Evolutionary conservation across 305 asterid species (phyloP), one percentile per base, ranked within the genome.

Genomic region (Solanum aculeatissimum): DNA sequence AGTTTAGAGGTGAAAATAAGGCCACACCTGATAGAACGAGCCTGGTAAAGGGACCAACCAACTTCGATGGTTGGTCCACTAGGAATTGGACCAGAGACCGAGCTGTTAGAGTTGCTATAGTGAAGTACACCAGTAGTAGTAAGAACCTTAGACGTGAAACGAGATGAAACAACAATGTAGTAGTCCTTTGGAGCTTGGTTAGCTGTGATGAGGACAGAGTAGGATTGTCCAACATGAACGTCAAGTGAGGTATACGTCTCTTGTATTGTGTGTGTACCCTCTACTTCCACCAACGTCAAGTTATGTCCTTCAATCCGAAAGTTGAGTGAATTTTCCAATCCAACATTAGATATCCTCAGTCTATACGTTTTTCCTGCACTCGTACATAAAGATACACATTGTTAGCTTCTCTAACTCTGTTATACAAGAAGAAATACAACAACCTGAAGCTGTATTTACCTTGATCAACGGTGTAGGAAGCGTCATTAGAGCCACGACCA

Each of bases 31-130:
- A 93, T 86, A 19, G 95, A 93, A 79, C 95, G 97, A 9, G 95
- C 97, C 79, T 93, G 94, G 90, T 92, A 88, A 42, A 93, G 90
- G 43, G 97, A 93, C 95, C 94, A 92, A 57, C 91, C 97, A 80
- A 90, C 80, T 84, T 91, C 89, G 3, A 81, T 88, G 88, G 97
- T 93, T 1, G 97, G 97, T 10, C 97, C 94, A 27, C 93, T 93
- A 0, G 95, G 97, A 2, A 90, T 83, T 3, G 95, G 91, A 3
- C 91, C 93, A 2, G 93, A 85, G 80, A 94, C 91, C 0, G 80
- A 90, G 27, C 82, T 81, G 15, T 85, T 89, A 1, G 97, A 90
- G 86, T 85, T 84, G 4, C 91, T 88, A 19, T 93, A 93, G 57
- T 91, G 95, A 35, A 93, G 91, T 4, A 81, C 87, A 2, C 89